Evolutionary conservation across 2,329 filamentous ascomycete species (phyloP).

Genomic region (Zalaria sp.): DNA sequence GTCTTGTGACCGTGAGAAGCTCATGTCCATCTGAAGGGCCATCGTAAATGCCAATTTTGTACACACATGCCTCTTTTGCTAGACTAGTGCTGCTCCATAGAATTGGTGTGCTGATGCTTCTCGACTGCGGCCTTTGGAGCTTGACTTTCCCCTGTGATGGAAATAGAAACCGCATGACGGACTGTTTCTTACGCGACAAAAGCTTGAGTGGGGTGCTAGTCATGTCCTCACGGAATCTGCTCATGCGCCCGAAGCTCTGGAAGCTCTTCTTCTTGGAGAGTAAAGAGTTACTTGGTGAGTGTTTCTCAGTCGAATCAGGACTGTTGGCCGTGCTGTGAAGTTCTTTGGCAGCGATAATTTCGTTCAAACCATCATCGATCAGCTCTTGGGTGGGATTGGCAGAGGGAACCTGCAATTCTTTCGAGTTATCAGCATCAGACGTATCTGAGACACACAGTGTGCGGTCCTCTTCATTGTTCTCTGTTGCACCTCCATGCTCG

Average conservation of each 20-base stretch:
- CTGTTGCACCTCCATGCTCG: too few species aligned
- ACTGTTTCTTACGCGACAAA: constrained; percentile 13
- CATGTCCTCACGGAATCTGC: constrained; percentile 7
- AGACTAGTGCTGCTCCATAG: constrained; percentile 1
- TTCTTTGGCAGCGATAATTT: too few species aligned
- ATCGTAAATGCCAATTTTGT: constrained; percentile 7
- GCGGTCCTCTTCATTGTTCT: too few species aligned
- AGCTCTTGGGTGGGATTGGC: too few species aligned
- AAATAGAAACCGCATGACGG: constrained; percentile 15
- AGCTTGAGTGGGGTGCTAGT: constrained; percentile 10
- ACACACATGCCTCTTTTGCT: too few species aligned
- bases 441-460: too few species aligned
- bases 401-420: too few species aligned
- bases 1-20: constrained; percentile 8
- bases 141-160: constrained; percentile 5
- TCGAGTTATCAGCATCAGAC: too few species aligned
- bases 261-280: constrained; percentile 13
- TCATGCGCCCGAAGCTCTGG: constrained; percentile 7
- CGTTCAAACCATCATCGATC: too few species aligned
- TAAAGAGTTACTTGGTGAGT: not conserved
- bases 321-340: too few species aligned
- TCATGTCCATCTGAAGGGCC: constrained; percentile 10
- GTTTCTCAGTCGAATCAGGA: too few species aligned
- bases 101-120: constrained; percentile 13
- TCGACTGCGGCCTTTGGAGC: constrained; percentile 9